phyloP scores from a whole-genome alignment of 176 grass and related monocot species.

The Eleusine indica region DNA sequence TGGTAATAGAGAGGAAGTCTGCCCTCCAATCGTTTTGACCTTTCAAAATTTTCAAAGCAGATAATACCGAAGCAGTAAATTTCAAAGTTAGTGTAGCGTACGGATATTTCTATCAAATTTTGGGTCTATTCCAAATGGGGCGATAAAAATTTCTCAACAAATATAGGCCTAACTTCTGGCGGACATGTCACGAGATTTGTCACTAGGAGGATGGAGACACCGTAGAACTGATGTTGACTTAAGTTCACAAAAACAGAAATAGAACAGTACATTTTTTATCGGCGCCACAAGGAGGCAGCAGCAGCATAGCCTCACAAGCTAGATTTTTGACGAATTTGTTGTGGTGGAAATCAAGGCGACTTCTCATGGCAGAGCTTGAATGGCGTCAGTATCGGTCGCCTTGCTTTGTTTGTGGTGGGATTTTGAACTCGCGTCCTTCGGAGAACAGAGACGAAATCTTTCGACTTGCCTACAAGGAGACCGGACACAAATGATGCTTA shows the following conservation, averaged over 20 bases:
- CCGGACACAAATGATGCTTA: background rate
- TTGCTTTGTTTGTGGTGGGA: constrained; percentile 4
- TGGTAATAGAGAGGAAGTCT: background rate
- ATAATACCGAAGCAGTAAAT: background rate
- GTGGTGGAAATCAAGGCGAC: background rate
- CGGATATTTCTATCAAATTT: constrained; percentile 1
- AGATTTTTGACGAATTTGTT: constrained; percentile 14
- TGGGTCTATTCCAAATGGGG: background rate
- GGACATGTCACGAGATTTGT: background rate
- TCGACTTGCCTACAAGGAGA: background rate
- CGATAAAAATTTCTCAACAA: background rate
- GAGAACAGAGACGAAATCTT: constrained; percentile 30
- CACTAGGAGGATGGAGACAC: background rate
- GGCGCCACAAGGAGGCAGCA: background rate
- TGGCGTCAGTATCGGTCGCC: too few relatives aligned
- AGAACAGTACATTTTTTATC: background rate
- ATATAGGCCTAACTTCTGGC: background rate
- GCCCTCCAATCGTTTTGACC: background rate
- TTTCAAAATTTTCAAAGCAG: background rate
- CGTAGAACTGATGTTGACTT: background rate
- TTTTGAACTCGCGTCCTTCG: background rate
- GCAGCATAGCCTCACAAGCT: background rate
- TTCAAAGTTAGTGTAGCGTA: background rate
- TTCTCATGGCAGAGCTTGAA: constrained; percentile 16
- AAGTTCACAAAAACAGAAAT: background rate